phyloP scores from a whole-genome alignment of 2,329 filamentous ascomycete genomes.

The Chalara sp. region DNA sequence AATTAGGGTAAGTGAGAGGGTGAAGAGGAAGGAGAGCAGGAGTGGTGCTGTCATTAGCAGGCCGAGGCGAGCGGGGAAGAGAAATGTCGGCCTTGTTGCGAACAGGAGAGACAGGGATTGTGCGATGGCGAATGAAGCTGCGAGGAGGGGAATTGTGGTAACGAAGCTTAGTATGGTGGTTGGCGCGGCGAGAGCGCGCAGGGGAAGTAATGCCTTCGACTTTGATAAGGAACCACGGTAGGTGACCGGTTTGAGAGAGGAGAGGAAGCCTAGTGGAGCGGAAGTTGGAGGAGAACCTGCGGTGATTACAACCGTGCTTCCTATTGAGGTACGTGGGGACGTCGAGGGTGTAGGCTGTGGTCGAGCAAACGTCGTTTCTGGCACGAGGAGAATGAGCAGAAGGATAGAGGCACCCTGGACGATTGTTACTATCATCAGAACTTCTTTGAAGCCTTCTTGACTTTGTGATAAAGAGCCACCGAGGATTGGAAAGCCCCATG shows the following conservation, averaged over 20 bases:
- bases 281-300: background rate
- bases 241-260: slow-evolving; percentile 10
- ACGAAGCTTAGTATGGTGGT: slow-evolving; percentile 41
- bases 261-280: slow-evolving; percentile 9
- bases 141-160: slow-evolving; percentile 38
- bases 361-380: slow-evolving; percentile 47
- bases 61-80: slow-evolving; percentile 35
- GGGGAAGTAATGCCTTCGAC: slow-evolving; percentile 28
- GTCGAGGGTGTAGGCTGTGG: slow-evolving; percentile 8
- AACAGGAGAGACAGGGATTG: slow-evolving; percentile 42
- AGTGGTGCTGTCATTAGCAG: slow-evolving; percentile 30
- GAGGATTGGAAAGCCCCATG: slow-evolving; percentile 47
- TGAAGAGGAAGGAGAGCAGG: background rate
- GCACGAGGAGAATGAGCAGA: slow-evolving; percentile 39
- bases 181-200: slow-evolving; percentile 42
- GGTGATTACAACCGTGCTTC: slow-evolving; percentile 5
- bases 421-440: slow-evolving; percentile 44
- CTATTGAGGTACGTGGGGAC: background rate
- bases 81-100: slow-evolving; percentile 35
- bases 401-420: slow-evolving; percentile 42
- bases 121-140: slow-evolving; percentile 40
- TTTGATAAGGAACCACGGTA: slow-evolving; percentile 18
- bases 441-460: slow-evolving; percentile 35
- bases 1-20: slow-evolving; percentile 9
- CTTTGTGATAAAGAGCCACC: slow-evolving; percentile 41